Evolutionary conservation across 202 grass and related monocot genomes (phyloP).

Genomic region (Alloteropsis angusta): DNA sequence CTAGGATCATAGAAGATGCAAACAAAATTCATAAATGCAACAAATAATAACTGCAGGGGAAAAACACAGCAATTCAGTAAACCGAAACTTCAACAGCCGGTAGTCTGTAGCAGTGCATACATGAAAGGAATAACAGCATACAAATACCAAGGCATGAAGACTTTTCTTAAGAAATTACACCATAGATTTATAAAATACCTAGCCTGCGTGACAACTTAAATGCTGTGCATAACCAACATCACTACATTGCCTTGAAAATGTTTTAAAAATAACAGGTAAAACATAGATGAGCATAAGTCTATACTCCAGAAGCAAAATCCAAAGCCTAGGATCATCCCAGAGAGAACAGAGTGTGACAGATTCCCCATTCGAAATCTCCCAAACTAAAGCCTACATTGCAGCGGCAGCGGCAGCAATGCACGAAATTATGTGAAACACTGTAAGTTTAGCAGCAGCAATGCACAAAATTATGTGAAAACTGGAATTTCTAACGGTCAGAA

Average conservation of each 20-base stretch:
- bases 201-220: neutral
- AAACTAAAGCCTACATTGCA: neutral
- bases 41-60: neutral
- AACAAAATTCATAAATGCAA: neutral
- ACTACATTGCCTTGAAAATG: neutral
- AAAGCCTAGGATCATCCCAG: neutral
- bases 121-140: neutral
- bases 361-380: neutral
- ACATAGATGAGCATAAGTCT: neutral
- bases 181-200: neutral
- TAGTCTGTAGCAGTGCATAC: neutral
- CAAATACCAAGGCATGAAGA: neutral
- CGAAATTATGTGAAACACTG: no score
- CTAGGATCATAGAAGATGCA: neutral
- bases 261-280: neutral
- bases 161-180: neutral
- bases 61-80: neutral
- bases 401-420: neutral
- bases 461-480: neutral
- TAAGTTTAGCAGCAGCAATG: no score
- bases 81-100: neutral
- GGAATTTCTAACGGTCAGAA: neutral
- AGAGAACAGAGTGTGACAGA: neutral
- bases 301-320: neutral
- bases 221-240: neutral